These are phyloP conservation scores for Elaeis guineensis DNA, from an alignment of 176 grass and related monocot genomes.

Conservation along the genomic window DNA sequence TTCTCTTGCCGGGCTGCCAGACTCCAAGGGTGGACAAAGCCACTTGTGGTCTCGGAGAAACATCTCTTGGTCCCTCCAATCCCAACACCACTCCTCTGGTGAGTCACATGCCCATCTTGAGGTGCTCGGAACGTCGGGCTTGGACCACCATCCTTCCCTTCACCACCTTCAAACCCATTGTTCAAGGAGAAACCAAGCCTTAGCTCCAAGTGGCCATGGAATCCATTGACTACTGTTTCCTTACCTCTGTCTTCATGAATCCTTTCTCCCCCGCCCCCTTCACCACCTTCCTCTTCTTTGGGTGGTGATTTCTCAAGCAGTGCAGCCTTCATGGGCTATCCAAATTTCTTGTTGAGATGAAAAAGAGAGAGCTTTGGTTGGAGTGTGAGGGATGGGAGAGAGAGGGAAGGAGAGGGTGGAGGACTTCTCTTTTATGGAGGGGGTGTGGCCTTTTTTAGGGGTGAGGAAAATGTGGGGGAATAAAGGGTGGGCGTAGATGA, in stretches of 20 bases:
- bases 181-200: conserved; percentile 49
- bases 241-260: background rate
- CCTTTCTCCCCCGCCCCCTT: background rate
- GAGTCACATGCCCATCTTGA: background rate
- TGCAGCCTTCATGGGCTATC: conserved; percentile 33
- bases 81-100: background rate
- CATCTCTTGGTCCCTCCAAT: conserved; percentile 17
- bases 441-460: conserved; percentile 24
- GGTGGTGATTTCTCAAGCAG: conserved; percentile 15
- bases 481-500: conserved; percentile 30
- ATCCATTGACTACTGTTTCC: conserved; percentile 7
- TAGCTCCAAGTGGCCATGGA: conserved; percentile 41
- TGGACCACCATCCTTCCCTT: background rate
- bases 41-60: conserved; percentile 10
- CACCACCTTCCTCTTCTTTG: conserved; percentile 22
- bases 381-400: no score
- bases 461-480: conserved; percentile 36
- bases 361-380: no score
- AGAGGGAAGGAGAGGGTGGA: background rate
- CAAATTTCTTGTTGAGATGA: no score
- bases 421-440: background rate
- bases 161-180: conserved; percentile 16
- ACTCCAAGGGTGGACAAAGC: conserved; percentile 41
- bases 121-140: background rate
- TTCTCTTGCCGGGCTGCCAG: conserved; percentile 43